Percentiles rank a stretch among this genome's conserved stretches.
phyloP scores from a whole-genome alignment of 768 basidiomycete species.

The Podaxis sp. region DNA sequence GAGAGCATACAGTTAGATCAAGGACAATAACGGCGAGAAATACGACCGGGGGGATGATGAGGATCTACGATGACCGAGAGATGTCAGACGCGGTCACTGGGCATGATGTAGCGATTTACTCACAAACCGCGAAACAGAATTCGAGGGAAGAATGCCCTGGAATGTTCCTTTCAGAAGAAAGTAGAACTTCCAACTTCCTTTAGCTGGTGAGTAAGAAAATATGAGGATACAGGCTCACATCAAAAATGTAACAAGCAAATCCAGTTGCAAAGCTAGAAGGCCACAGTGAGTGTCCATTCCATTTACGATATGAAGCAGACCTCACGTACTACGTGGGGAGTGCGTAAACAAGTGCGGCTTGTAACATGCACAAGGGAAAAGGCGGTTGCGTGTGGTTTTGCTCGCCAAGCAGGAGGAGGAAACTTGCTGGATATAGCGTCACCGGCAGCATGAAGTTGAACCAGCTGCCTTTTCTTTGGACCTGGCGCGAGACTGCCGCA shows the following conservation, averaged over 20 bases:
- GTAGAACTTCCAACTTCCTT: not conserved
- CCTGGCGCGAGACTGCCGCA: not conserved
- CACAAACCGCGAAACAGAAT: not conserved
- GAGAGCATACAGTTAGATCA: not conserved
- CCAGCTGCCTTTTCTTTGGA: slow-evolving; percentile 17
- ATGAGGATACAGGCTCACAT: not conserved
- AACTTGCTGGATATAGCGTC: slow-evolving; percentile 24
- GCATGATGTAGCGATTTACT: too few relatives aligned
- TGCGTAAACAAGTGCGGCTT: slow-evolving; percentile 28
- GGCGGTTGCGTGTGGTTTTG: slow-evolving; percentile 24
- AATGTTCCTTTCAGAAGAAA: not conserved
- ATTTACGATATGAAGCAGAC: not conserved
- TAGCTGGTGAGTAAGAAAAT: not conserved
- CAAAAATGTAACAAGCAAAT: slow-evolving; percentile 3
- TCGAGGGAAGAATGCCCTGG: not conserved
- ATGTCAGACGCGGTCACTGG: not conserved
- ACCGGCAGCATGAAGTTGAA: slow-evolving; percentile 23
- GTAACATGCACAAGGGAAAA: slow-evolving; percentile 24
- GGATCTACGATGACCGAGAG: not conserved
- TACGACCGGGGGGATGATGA: not conserved
- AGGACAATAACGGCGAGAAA: not conserved
- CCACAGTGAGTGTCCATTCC: not conserved
- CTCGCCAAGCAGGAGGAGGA: slow-evolving; percentile 23
- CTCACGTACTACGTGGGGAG: slow-evolving; percentile 22
- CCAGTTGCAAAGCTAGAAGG: not conserved